These are phyloP conservation scores for Podospora bellae-mahoneyi DNA, from an alignment of 495 filamentous ascomycete genomes.

Conservation along the genomic window DNA sequence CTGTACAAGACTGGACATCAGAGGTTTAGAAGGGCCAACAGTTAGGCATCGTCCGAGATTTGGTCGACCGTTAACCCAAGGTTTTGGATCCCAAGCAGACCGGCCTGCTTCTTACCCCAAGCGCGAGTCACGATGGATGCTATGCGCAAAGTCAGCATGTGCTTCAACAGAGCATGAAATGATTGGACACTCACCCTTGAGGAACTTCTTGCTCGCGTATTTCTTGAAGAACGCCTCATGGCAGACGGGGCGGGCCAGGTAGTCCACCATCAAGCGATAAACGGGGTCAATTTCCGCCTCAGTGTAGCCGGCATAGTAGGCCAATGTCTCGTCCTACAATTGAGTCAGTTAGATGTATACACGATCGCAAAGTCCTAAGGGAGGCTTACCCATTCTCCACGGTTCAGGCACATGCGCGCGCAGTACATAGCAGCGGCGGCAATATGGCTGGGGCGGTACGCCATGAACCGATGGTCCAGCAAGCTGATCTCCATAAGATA, in stretches of 20 bases:
- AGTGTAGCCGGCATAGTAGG: slow-evolving; percentile 88
- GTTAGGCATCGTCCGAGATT: slow-evolving; percentile 29
- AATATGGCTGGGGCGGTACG: slow-evolving; percentile 79
- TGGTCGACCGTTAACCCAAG: slow-evolving; percentile 42
- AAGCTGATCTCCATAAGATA: slow-evolving; percentile 98
- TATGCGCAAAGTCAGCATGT: slow-evolving; percentile 39
- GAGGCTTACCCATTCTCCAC: slow-evolving; percentile 79
- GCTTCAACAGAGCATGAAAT: slow-evolving; percentile 10
- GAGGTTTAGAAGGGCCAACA: slow-evolving; percentile 8
- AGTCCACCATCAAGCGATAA: slow-evolving; percentile 91
- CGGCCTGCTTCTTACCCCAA: slow-evolving; percentile 80
- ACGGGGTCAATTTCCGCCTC: slow-evolving; percentile 92
- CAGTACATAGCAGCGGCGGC: slow-evolving; percentile 94
- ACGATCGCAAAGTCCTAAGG: not conserved
- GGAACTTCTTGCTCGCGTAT: slow-evolving; percentile 96
- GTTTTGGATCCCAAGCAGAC: slow-evolving; percentile 43
- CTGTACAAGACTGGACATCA: slow-evolving; percentile 19
- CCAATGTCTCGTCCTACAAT: slow-evolving; percentile 73
- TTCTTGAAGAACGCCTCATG: slow-evolving; percentile 99
- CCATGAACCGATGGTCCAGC: slow-evolving; percentile 88
- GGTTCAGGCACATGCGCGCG: slow-evolving; percentile 80
- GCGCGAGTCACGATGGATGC: slow-evolving; percentile 87
- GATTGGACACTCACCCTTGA: slow-evolving; percentile 66
- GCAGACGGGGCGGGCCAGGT: slow-evolving; percentile 78
- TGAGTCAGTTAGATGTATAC: slow-evolving; percentile 20